Evolutionary conservation across 2,329 filamentous ascomycete species (phyloP).

Genomic region (Xylariaceae sp.): DNA sequence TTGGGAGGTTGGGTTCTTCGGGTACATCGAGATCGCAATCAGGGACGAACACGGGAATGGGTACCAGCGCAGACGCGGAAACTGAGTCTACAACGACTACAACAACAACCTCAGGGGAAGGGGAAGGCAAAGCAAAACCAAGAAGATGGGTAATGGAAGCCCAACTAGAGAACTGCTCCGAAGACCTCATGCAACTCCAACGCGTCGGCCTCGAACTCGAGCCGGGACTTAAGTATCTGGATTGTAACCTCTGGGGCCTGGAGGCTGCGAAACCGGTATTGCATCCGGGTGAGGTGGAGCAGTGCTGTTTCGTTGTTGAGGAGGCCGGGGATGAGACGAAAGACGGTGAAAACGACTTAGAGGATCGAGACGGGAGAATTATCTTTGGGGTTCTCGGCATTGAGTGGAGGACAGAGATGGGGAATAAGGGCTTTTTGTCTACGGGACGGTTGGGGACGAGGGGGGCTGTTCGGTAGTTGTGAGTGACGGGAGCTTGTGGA

Average conservation of each 20-base stretch:
- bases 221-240: conserved; percentile 46
- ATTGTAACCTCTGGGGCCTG: conserved; percentile 54
- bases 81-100: too few relatives aligned
- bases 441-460: conserved; percentile 74
- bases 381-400: conserved; percentile 79
- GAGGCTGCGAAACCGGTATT: conserved; percentile 49
- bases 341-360: too few relatives aligned
- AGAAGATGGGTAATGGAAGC: conserved; percentile 77
- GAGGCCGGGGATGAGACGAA: conserved; percentile 39
- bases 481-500: neutral
- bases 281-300: conserved; percentile 60
- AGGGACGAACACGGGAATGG: conserved; percentile 3
- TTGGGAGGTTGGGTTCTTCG: conserved; percentile 56
- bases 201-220: conserved; percentile 53
- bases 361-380: conserved; percentile 56
- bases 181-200: conserved; percentile 76
- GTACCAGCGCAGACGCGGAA: too few relatives aligned
- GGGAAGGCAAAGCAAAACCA: too few relatives aligned
- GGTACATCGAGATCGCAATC: conserved; percentile 19
- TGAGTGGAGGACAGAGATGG: conserved; percentile 86
- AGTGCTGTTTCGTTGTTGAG: conserved; percentile 61
- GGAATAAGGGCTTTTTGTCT: conserved; percentile 79
- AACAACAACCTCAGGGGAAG: too few relatives aligned
- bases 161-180: conserved; percentile 91
- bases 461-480: conserved; percentile 26